These are phyloP conservation scores for Apophysomyces ossiformis DNA, from an alignment of 371 early-diverging fungal species.

Conservation along the genomic window DNA sequence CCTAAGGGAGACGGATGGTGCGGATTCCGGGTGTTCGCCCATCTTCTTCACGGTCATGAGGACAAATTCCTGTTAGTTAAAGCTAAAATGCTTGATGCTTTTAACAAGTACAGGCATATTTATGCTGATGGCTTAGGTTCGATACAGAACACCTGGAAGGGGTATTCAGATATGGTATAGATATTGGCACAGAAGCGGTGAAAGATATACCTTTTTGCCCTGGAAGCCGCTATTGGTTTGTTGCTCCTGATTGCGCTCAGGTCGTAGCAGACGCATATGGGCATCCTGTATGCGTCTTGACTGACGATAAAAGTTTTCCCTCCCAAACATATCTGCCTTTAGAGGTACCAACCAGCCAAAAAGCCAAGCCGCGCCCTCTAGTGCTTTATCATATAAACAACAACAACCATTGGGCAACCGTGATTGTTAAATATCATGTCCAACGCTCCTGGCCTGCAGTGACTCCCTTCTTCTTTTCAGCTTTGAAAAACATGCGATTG, in stretches of 20 bases:
- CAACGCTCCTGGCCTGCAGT: background rate
- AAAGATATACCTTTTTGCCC: background rate
- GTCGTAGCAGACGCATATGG: conserved; percentile 8
- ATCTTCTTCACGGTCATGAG: background rate
- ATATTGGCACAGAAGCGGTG: background rate
- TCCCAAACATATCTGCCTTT: background rate
- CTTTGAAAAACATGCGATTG: background rate
- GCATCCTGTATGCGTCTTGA: background rate
- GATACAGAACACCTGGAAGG: background rate
- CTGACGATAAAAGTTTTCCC: background rate
- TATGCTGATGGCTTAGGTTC: background rate
- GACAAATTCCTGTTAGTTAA: background rate
- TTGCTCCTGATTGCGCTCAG: background rate
- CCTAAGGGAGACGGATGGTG: background rate
- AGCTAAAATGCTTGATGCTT: background rate
- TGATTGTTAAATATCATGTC: background rate
- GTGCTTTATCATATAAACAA: background rate
- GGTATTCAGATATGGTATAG: background rate
- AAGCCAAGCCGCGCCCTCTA: background rate
- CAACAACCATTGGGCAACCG: conserved; percentile 1
- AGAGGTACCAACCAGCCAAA: background rate
- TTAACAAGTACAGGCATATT: background rate
- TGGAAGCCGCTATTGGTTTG: background rate
- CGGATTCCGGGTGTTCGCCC: background rate
- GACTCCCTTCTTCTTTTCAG: background rate